Percentiles rank a stretch among this genome's conserved stretches.
phyloP scores from a whole-genome alignment of 352 stramenopile species.

The Paralagenidium karlingii region DNA sequence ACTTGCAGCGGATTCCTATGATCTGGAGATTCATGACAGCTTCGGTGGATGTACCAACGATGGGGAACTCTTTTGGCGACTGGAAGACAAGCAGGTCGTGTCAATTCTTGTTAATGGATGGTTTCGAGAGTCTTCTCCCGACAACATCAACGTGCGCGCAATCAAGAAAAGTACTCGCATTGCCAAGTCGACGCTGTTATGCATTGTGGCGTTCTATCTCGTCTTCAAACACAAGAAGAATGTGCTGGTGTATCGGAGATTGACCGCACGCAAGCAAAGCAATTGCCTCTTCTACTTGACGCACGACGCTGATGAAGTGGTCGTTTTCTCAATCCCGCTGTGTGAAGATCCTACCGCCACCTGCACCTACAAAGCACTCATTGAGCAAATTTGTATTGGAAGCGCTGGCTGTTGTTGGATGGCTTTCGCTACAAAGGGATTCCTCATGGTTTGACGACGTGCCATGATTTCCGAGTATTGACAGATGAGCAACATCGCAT shows the following conservation, averaged over 20 bases:
- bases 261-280: constrained; percentile 2
- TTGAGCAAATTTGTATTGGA: background rate
- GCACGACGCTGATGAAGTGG: constrained; percentile 4
- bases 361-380: constrained; percentile 1
- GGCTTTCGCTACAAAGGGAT: constrained; percentile 8
- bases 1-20: no score
- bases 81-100: constrained; percentile 10
- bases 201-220: constrained; percentile 14
- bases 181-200: constrained; percentile 18
- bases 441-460: no score
- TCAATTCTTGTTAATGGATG: constrained; percentile 6
- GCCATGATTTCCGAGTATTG: no score
- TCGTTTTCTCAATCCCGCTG: constrained; percentile 1
- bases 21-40: constrained; percentile 9
- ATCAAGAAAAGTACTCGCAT: constrained; percentile 13
- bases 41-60: constrained; percentile 8
- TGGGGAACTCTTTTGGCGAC: constrained; percentile 8
- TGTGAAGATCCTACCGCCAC: background rate
- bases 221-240: constrained; percentile 18
- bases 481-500: no score
- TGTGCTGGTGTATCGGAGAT: constrained; percentile 13
- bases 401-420: constrained; percentile 11
- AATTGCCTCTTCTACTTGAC: constrained; percentile 10
- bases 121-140: constrained; percentile 7
- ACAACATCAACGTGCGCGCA: constrained; percentile 4